Percentiles rank a stretch among this genome's conserved stretches.
phyloP scores from a whole-genome alignment of 164 flowering plant species.

The grape (Vitis vinifera) region DNA sequence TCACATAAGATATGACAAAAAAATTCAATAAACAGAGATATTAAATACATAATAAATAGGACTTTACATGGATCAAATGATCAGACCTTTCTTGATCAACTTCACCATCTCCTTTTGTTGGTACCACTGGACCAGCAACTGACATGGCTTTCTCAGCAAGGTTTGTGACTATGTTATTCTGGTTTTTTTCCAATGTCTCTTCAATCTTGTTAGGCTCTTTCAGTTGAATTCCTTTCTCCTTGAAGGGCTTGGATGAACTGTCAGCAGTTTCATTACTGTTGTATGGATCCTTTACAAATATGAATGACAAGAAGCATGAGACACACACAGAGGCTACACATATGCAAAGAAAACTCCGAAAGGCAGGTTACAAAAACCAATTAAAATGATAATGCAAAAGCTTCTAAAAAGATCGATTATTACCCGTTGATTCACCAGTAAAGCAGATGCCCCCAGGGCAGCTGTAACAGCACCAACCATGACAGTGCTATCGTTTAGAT shows the following conservation, averaged over 20 bases:
- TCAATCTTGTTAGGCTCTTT: slow-evolving; percentile 36
- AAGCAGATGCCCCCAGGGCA: slow-evolving; percentile 90
- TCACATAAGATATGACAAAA: slow-evolving; percentile 1
- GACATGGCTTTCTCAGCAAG: slow-evolving; percentile 98
- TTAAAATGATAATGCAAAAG: not conserved
- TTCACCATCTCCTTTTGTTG: slow-evolving; percentile 82
- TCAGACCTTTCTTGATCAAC: slow-evolving; percentile 90
- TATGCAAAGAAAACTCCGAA: not conserved
- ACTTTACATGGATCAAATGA: not conserved
- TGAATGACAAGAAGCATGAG: too few species aligned
- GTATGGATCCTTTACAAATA: slow-evolving; percentile 7
- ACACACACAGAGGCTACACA: not conserved
- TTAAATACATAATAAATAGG: not conserved
- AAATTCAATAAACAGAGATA: not conserved
- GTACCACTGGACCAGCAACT: slow-evolving; percentile 97
- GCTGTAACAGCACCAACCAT: slow-evolving; percentile 96
- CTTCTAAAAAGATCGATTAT: not conserved
- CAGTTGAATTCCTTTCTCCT: slow-evolving; percentile 26
- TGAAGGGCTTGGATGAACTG: slow-evolving; percentile 28
- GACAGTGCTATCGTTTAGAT: slow-evolving; percentile 29
- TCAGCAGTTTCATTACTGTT: slow-evolving; percentile 27
- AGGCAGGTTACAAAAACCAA: slow-evolving; percentile 2
- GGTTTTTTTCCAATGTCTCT: slow-evolving; percentile 39
- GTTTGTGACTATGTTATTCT: slow-evolving; percentile 60
- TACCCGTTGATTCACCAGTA: slow-evolving; percentile 68